Evolutionary conservation across 1,284 basidiomycete genomes (phyloP), one percentile per base, ranked within the genome.

Genomic region (Boletus subluridellus): DNA sequence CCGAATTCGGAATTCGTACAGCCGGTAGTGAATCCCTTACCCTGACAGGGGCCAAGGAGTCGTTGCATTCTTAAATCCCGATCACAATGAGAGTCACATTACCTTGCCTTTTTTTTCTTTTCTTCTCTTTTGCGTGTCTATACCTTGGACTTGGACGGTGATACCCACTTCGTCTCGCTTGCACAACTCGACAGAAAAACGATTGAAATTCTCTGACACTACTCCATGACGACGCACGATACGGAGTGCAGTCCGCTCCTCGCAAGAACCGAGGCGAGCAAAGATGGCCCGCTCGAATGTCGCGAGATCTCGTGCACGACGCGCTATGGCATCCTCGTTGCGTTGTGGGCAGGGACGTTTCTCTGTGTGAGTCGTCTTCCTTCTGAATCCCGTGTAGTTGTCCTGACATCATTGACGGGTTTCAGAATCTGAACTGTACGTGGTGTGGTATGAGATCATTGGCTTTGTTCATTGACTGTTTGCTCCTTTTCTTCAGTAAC

Each of bases 351-450:
- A 0, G 65, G 64, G 4, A 68, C 59, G 3, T 68, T 69, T 47
- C 51, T 66, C 2, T 68, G 58, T 50, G 65, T 66, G 53, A 52
- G 49, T 49, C 12, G 5, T 28, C 12, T 52, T 10, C n/a, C 17
- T 49, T 35, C 28, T 57, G n/a, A 35, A 47, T 14, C 14, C 4
- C 11, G 5, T 35, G 28, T 45, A 21, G 15, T 47, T 47, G 17
- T 45, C 37, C 2, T 50, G n/a, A 10, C 4, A 15, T 30, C 14
- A 5, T 24, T 45, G 34, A 55, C 28, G 4, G 0, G 6, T 24
- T 17, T 44, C 34, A 66, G 68, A 67, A 58, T 39, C 4, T 68
- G 24, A 67, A 67, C n/a, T 12, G 68, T 68, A 52, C 37, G 68
- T 67, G 12, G 6, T 39, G 24, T 21, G 12, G 7, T n/a, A 7